Percentiles rank a stretch among this genome's conserved stretches.
Conservation (phyloP, 1,284 basidiomycete species). For the Cutaneotrichosporon dermatis region DNA sequence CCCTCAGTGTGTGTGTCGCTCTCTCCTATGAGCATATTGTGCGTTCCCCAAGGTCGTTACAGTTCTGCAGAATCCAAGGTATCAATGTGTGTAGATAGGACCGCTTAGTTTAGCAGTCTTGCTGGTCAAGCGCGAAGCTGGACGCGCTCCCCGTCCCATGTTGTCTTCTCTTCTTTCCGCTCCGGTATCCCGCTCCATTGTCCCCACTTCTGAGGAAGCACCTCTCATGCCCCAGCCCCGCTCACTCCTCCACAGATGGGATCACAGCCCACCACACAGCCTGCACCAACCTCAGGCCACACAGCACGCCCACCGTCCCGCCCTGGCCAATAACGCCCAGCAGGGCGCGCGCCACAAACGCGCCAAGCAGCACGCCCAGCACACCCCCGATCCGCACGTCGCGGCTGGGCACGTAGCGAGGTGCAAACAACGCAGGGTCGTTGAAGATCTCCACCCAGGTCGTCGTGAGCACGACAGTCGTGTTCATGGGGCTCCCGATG, state of each 20-base stretch:
- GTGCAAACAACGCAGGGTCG: conserved; percentile 66
- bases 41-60: too few relatives aligned
- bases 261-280: conserved; percentile 65
- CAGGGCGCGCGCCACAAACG: conserved; percentile 64
- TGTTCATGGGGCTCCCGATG: conserved; percentile 70
- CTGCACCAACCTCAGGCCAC: conserved; percentile 63
- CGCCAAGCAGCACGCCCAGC: conserved; percentile 66
- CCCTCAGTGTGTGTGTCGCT: too few relatives aligned
- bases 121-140: too few relatives aligned
- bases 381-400: conserved; percentile 71
- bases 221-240: not conserved
- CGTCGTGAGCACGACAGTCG: conserved; percentile 58
- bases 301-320: conserved; percentile 58
- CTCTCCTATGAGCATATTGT: too few relatives aligned
- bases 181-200: too few relatives aligned
- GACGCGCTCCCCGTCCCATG: too few relatives aligned
- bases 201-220: too few relatives aligned
- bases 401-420: conserved; percentile 55
- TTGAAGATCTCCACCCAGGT: conserved; percentile 81
- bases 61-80: too few relatives aligned
- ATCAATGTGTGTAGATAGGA: too few relatives aligned
- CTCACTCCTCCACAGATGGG: conserved; percentile 35
- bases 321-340: conserved; percentile 11
- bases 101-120: too few relatives aligned
- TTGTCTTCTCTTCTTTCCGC: too few relatives aligned